phyloP scores from a whole-genome alignment of 2,329 filamentous ascomycete genomes.

The Scytalidium lignicola region DNA sequence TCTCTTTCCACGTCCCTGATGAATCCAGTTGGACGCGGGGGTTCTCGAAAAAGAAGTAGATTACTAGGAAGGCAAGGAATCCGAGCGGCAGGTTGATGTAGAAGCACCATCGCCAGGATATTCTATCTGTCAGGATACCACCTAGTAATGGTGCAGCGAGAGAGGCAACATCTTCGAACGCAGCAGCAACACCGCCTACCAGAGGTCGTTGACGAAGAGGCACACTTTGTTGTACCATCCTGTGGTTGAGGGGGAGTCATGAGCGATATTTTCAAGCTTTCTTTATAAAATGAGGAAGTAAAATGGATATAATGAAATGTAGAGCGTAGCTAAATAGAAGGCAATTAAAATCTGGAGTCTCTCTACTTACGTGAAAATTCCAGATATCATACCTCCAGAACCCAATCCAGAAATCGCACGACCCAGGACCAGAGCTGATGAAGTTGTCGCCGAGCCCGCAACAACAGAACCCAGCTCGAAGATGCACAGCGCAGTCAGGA shows the following conservation, averaged over 20 bases:
- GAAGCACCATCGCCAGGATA: constrained; percentile 23
- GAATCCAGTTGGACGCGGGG: constrained; percentile 21
- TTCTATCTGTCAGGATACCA: background rate
- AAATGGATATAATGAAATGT: no score
- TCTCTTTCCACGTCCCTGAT: constrained; percentile 33
- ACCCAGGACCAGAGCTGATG: constrained; percentile 21
- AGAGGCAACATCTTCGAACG: background rate
- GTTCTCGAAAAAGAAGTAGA: constrained; percentile 31
- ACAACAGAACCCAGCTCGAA: constrained; percentile 23
- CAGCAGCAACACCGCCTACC: background rate
- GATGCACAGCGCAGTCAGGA: constrained; percentile 13
- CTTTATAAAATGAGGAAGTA: no score
- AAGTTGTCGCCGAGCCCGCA: constrained; percentile 18
- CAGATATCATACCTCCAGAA: constrained; percentile 22
- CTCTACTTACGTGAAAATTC: constrained; percentile 27
- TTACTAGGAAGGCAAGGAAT: constrained; percentile 4
- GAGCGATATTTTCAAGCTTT: no score
- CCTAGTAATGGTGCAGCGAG: background rate
- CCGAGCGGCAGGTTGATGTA: constrained; percentile 31
- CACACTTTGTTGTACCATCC: constrained; percentile 9
- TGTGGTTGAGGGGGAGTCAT: constrained; percentile 16
- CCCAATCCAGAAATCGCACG: constrained; percentile 22
- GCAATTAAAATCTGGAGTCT: no score
- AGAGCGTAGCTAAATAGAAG: no score
- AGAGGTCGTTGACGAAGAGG: constrained; percentile 1